Evolutionary conservation across 306 rosid genomes (phyloP), one percentile per base, ranked within the genome.

Genomic region (Sphenostylis stenocarpa): DNA sequence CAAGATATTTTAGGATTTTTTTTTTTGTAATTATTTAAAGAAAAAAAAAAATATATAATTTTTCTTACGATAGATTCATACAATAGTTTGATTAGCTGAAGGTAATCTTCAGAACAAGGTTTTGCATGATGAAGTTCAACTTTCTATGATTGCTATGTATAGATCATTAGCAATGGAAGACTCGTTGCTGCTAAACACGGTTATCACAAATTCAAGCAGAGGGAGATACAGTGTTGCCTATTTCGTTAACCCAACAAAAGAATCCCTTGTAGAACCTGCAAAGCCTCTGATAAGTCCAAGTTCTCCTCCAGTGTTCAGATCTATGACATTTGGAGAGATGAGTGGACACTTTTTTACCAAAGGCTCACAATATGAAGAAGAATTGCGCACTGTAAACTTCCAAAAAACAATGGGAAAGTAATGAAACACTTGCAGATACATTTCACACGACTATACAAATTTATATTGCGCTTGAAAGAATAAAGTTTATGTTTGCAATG

Each of bases 81-180:
- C 43, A 38, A 38, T 38, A 38, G 12, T 33, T 33, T 33, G 38
- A 33, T 33, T 33, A 6, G 7, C 6, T 33, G 33, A 33, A 33
- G 38, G 7, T 4, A 33, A 4, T 6, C 38, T 33, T 33, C 7
- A 6, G 4, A 8, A 33, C 6, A 33, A 33, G 38, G 38, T 33
- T 33, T 33, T 33, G 45, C 15, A 16, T 33, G 44, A 62, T 7
- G n/a, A 33, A n/a, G 67, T 33, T 62, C 11, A 63, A 38, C 4
- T 19, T 38, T 64, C 0, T 11, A 64, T 64, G 47, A 36, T 12
- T 76, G 41, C 36, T 38, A 5, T 31, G 3, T 4, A 21, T 21
- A 79, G 96, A 72, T 91, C 0, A 80, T 91, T 31, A 89, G 88
- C 70, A 89, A 89, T 71, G 88, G 90, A 52, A 86, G 80, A 79